Conservation (phyloP, 805 yeast genomes). For the Isabelozyma gotoi region DNA sequence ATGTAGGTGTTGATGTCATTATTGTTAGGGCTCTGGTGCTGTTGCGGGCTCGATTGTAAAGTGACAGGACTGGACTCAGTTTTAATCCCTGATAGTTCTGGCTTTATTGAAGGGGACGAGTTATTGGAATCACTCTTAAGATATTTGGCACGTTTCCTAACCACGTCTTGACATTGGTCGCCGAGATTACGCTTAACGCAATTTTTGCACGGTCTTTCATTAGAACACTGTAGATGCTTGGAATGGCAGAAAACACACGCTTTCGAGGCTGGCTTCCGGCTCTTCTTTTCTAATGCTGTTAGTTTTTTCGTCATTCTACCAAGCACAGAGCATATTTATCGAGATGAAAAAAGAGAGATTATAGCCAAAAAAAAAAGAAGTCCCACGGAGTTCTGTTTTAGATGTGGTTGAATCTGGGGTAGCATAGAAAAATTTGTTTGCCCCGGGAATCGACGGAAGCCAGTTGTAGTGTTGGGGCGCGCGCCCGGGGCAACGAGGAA, state of each 20-base stretch:
- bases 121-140: constrained; percentile 10
- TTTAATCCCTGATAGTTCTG: background rate
- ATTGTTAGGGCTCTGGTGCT: background rate
- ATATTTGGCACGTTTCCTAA: constrained; percentile 51
- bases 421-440: background rate
- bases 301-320: constrained; percentile 60
- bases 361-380: no score
- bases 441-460: background rate
- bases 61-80: background rate
- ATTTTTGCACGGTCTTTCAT: constrained; percentile 68
- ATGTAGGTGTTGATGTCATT: background rate
- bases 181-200: constrained; percentile 63
- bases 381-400: background rate
- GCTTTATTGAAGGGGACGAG: no score
- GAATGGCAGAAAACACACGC: constrained; percentile 75
- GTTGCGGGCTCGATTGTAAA: background rate
- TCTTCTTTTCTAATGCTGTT: constrained; percentile 50
- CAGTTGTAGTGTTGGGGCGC: no score
- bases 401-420: background rate
- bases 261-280: constrained; percentile 60
- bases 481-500: no score
- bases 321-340: background rate
- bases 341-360: background rate
- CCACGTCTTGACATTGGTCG: constrained; percentile 56
- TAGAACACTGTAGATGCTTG: constrained; percentile 73